phyloP scores from a whole-genome alignment of 2,329 filamentous ascomycete genomes.

The Stachybotrys echinatus region DNA sequence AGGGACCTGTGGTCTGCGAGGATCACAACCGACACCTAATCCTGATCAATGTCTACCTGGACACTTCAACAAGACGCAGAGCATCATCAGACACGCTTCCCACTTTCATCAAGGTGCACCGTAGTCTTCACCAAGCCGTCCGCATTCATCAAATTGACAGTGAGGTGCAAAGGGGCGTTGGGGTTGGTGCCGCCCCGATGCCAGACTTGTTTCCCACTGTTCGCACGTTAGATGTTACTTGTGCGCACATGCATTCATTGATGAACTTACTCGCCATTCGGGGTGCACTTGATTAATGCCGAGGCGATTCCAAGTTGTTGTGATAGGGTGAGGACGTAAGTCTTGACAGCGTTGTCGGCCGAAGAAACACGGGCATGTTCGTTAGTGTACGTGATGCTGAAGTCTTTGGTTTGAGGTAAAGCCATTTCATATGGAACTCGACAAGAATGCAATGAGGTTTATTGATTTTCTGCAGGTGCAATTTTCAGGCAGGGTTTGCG shows the following conservation, averaged over 20 bases:
- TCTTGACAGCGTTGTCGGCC: background rate
- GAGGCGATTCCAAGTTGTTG: background rate
- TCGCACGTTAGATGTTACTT: background rate
- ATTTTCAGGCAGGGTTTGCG: too few species aligned
- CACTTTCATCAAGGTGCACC: background rate
- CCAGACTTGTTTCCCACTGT: background rate
- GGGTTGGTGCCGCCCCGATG: background rate
- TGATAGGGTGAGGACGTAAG: background rate
- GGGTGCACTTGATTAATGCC: background rate
- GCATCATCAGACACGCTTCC: background rate
- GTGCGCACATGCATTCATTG: background rate
- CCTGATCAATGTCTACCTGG: too few species aligned
- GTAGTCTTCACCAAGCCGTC: background rate
- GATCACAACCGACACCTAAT: too few species aligned
- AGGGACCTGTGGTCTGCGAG: too few species aligned
- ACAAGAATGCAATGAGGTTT: too few species aligned
- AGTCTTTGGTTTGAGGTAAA: too few species aligned
- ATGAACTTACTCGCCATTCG: background rate
- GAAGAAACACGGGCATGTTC: background rate
- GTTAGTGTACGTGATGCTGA: background rate
- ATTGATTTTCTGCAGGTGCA: too few species aligned
- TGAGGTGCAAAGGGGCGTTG: background rate
- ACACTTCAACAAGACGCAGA: too few species aligned
- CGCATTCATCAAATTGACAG: background rate
- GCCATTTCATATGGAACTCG: too few species aligned